Base-by-base conservation (phyloP, 352 stramenopile genomes). In the Stramenopiles sp. region DNA sequence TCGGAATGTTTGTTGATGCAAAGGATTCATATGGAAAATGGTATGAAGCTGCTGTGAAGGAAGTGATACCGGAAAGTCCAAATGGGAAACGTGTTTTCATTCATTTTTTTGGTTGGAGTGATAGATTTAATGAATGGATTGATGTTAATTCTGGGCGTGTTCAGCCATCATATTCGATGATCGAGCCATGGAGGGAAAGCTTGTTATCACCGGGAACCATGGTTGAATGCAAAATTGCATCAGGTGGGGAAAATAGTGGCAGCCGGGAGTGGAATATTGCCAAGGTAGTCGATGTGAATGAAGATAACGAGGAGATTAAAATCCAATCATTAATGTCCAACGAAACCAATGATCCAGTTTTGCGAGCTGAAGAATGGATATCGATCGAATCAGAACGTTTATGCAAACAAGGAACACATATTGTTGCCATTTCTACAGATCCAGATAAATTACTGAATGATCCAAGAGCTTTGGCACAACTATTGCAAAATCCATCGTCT, bases 21-120 rank as follows among this genome's bases (percentile, higher is more conserved):
- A 69, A 69, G 53, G 53, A 69, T 69, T 69, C 53, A 20, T 69
- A 69, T 27, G 53, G 53, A 69, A 69, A 69, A 69, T 69, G 53
- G 53, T 69, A 69, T 27, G 53, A 69, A 69, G 53, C 53, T 69
- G 27, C 53, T 27, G 53, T 69, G 53, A 20, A 23, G 20, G 53
- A 69, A 69, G 53, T 69, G 20, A 23, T 27, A 27, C 53, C 20
- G 53, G 53, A 69, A 23, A 27, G 27, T 20, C 20, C 20, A 23
- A 69, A 69, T 27, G 53, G 53, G 53, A 69, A 69, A 69, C 53
- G 53, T 69, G 53, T 27, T 27, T 69, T 69, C 53, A 69, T 69
- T 23, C 53, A 69, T 27, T 69, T 69, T 69, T 69, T 69, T 23
- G 53, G 53, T 23, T 69, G 53, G 53, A 69, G 53, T 27, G 53